Percentiles rank a stretch among this genome's conserved stretches.
These are phyloP conservation scores for Botrytis fragariae DNA, from an alignment of 2,329 filamentous ascomycete species.

Conservation along the genomic window DNA sequence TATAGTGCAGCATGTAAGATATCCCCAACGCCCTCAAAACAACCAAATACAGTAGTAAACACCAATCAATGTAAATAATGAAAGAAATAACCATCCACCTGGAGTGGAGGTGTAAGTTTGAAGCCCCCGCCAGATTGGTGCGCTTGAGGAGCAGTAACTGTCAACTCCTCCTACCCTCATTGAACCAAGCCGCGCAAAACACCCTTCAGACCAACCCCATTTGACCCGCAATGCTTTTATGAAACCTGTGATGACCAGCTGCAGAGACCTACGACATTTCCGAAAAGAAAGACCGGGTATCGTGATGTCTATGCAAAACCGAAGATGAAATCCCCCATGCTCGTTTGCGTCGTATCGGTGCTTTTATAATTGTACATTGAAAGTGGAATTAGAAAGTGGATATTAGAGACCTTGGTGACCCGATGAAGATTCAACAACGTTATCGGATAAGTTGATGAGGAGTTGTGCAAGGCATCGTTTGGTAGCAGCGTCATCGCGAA, in stretches of 20 bases:
- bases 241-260: constrained; percentile 32
- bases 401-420: constrained; percentile 37
- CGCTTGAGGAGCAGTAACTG: constrained; percentile 2
- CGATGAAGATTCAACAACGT: constrained; percentile 53
- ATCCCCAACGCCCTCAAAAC: constrained; percentile 32
- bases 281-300: constrained; percentile 38
- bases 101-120: constrained; percentile 26
- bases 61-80: constrained; percentile 31
- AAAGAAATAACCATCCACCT: constrained; percentile 25
- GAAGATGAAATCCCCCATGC: constrained; percentile 33
- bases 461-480: constrained; percentile 98
- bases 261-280: constrained; percentile 29
- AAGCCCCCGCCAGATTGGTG: background rate
- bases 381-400: constrained; percentile 17
- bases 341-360: constrained; percentile 28
- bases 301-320: constrained; percentile 39
- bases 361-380: constrained; percentile 37
- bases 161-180: constrained; percentile 22
- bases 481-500: constrained; percentile 94
- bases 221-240: constrained; percentile 34
- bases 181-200: constrained; percentile 24
- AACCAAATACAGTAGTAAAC: constrained; percentile 33
- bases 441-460: constrained; percentile 92
- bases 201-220: constrained; percentile 30
- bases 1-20: constrained; percentile 20